Evolutionary conservation across 2,329 filamentous ascomycete genomes (phyloP).

Genomic region (Fusarium caatingaense): DNA sequence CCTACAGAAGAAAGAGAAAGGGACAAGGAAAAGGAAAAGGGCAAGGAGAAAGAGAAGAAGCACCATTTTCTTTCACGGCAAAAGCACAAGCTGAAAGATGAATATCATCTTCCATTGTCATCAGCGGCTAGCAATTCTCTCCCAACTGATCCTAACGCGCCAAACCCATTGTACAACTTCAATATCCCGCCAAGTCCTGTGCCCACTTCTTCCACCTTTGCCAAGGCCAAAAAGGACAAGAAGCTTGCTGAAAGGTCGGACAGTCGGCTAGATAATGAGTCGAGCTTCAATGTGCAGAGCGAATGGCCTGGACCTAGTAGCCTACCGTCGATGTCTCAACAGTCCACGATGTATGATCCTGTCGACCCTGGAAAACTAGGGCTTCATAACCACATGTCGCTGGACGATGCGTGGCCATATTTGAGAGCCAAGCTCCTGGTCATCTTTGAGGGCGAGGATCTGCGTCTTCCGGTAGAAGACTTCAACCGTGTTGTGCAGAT

Average conservation of each 20-base stretch:
- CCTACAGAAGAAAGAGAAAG: slow-evolving; percentile 58
- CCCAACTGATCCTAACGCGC: slow-evolving; percentile 79
- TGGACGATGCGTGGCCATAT: slow-evolving; percentile 85
- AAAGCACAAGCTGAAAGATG: slow-evolving; percentile 82
- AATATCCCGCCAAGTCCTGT: slow-evolving; percentile 78
- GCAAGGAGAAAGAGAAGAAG: slow-evolving; percentile 79
- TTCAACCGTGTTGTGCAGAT: slow-evolving; percentile 83
- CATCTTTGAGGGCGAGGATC: slow-evolving; percentile 84
- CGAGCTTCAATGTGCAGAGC: slow-evolving; percentile 53
- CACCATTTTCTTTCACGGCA: slow-evolving; percentile 84
- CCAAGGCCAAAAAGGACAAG: slow-evolving; percentile 89
- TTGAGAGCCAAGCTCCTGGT: slow-evolving; percentile 80
- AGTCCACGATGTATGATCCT: slow-evolving; percentile 63
- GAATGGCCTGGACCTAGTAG: slow-evolving; percentile 68
- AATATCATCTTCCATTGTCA: slow-evolving; percentile 77
- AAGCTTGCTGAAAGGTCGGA: slow-evolving; percentile 76
- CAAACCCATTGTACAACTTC: slow-evolving; percentile 83
- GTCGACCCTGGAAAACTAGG: slow-evolving; percentile 65
- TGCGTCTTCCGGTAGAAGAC: slow-evolving; percentile 83
- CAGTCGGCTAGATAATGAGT: slow-evolving; percentile 64
- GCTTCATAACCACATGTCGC: slow-evolving; percentile 75
- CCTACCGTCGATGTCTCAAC: slow-evolving; percentile 58
- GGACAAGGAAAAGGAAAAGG: slow-evolving; percentile 56
- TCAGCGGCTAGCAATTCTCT: slow-evolving; percentile 82
- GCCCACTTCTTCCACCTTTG: slow-evolving; percentile 73